phyloP scores from a whole-genome alignment of 2,329 filamentous ascomycete genomes.

The Magnaporthiopsis incrustans region DNA sequence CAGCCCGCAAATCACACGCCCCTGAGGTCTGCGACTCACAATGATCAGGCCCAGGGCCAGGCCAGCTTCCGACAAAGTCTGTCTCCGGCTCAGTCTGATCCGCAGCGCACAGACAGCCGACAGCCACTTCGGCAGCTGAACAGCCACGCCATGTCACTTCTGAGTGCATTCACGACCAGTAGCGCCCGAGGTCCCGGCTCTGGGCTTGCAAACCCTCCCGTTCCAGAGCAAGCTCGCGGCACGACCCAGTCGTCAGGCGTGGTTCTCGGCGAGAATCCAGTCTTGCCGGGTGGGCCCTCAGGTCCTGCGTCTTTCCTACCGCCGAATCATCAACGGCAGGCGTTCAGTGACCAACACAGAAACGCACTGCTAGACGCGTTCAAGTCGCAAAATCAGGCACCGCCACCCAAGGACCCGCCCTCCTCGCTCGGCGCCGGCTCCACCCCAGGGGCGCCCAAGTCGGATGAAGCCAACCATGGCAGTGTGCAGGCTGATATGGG shows the following conservation, averaged over 20 bases:
- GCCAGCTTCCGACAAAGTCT: not conserved
- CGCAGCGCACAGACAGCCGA: slow-evolving; percentile 14
- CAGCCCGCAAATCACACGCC: slow-evolving; percentile 9
- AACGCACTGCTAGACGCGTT: slow-evolving; percentile 27
- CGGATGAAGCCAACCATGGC: slow-evolving; percentile 21
- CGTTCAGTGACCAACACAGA: slow-evolving; percentile 11
- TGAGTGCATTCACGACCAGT: slow-evolving; percentile 31
- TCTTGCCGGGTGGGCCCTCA: slow-evolving; percentile 3
- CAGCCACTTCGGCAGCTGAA: slow-evolving; percentile 20
- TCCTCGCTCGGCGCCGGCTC: no score
- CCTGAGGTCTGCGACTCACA: not conserved
- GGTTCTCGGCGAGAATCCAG: not conserved
- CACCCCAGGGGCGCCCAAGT: not conserved
- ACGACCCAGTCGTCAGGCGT: not conserved
- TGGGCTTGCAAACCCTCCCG: slow-evolving; percentile 3
- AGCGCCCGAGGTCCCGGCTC: slow-evolving; percentile 12
- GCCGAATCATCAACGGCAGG: not conserved
- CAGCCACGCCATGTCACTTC: slow-evolving; percentile 27
- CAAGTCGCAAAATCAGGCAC: slow-evolving; percentile 22
- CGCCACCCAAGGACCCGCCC: not conserved
- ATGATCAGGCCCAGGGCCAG: not conserved
- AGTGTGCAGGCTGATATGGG: slow-evolving; percentile 27
- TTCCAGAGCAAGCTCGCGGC: slow-evolving; percentile 10
- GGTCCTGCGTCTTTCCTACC: not conserved
- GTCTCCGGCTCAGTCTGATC: not conserved